These are phyloP conservation scores for Trametes hirsuta DNA, from an alignment of 1,284 basidiomycete species.

Conservation along the genomic window DNA sequence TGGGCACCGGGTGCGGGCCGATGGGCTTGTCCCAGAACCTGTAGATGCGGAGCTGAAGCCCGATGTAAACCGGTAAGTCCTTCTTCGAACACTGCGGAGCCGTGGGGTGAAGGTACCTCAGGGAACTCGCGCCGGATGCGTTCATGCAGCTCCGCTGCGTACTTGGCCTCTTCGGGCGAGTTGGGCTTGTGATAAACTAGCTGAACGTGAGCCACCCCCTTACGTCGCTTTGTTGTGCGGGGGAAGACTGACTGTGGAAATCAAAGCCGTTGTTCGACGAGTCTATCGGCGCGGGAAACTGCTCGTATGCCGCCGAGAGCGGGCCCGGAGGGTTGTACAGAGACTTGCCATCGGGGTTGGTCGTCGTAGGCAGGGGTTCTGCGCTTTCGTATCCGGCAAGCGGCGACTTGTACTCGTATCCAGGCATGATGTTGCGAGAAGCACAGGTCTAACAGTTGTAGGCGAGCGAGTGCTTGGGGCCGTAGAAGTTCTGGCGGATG, in stretches of 20 bases:
- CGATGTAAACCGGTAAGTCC: background rate
- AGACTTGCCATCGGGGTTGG: conserved; percentile 63
- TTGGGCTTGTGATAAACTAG: conserved; percentile 66
- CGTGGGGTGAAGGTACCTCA: conserved; percentile 46
- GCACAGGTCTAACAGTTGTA: no score
- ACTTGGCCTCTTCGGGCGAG: conserved; percentile 48
- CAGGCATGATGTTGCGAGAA: background rate
- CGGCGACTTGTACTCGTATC: conserved; percentile 39
- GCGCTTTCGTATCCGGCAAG: conserved; percentile 50
- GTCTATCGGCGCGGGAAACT: conserved; percentile 57
- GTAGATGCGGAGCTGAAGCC: conserved; percentile 60
- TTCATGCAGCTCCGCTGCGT: conserved; percentile 64
- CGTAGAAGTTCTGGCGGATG: background rate
- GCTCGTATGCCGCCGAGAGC: conserved; percentile 52
- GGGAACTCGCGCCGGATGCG: conserved; percentile 71
- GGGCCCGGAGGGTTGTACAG: conserved; percentile 51
- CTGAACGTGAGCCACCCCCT: background rate
- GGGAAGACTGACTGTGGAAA: conserved; percentile 57
- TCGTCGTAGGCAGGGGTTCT: conserved; percentile 49
- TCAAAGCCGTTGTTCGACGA: conserved; percentile 63
- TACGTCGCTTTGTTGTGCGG: background rate
- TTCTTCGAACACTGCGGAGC: background rate
- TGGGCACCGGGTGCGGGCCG: conserved; percentile 66
- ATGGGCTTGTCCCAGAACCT: conserved; percentile 66
- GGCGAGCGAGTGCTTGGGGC: no score